Evolutionary conservation across 805 yeast genomes (phyloP).

Genomic region (Dipodascus geniculatus): DNA sequence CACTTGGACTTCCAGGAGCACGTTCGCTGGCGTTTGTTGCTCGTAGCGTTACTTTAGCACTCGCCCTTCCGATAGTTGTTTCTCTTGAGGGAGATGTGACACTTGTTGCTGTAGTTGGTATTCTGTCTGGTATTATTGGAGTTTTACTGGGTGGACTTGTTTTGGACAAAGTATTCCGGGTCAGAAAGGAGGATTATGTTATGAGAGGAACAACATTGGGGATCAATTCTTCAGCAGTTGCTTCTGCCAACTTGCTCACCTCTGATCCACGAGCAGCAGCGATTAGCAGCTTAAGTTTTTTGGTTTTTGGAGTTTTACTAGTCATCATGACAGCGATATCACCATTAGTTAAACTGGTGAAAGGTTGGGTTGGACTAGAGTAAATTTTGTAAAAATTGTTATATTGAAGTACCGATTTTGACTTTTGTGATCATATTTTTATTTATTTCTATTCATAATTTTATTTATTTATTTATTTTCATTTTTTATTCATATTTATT

Average conservation of each 20-base stretch:
- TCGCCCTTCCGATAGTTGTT: conserved; percentile 64
- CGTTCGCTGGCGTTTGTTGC: conserved; percentile 68
- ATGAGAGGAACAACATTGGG: conserved; percentile 71
- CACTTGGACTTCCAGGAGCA: conserved; percentile 47
- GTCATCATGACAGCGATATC: conserved; percentile 52
- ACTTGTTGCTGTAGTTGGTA: conserved; percentile 68
- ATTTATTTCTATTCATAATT: too few species aligned
- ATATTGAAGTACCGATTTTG: too few species aligned
- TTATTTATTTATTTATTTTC: too few species aligned
- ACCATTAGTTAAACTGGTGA: conserved; percentile 38
- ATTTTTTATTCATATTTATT: too few species aligned
- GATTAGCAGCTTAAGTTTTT: conserved; percentile 59
- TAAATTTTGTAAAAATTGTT: background rate
- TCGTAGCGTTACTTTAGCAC: conserved; percentile 65
- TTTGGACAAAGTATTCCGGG: conserved; percentile 30
- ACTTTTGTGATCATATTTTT: too few species aligned
- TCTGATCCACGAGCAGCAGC: conserved; percentile 75
- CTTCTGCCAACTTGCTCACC: conserved; percentile 61
- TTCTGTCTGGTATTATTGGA: conserved; percentile 65
- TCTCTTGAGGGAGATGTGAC: conserved; percentile 58
- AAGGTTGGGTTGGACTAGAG: conserved; percentile 34
- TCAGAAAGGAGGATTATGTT: conserved; percentile 53
- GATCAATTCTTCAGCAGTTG: conserved; percentile 70
- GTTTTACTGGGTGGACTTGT: conserved; percentile 48
- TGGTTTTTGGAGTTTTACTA: conserved; percentile 63